phyloP scores from a whole-genome alignment of 129 eudicot genomes.

The Lonicera japonica region DNA sequence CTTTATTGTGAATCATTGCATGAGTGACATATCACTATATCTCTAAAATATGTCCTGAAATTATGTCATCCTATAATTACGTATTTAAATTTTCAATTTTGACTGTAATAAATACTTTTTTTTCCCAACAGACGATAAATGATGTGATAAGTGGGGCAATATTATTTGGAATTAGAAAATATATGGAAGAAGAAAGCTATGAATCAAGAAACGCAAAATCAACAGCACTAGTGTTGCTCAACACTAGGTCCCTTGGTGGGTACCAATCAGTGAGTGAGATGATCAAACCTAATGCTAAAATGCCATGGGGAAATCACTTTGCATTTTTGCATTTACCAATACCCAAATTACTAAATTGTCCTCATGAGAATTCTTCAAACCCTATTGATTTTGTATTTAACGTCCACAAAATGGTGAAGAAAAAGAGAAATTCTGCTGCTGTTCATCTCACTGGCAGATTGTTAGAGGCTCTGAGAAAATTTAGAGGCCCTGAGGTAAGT shows the following conservation, averaged over 20 bases:
- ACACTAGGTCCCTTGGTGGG: conserved; percentile 34
- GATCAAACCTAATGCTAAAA: conserved; percentile 17
- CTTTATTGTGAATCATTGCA: too few relatives aligned
- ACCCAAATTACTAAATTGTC: conserved; percentile 11
- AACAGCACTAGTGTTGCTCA: conserved; percentile 40
- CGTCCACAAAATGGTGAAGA: conserved; percentile 20
- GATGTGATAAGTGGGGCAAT: conserved; percentile 38
- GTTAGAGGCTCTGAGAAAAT: conserved; percentile 16
- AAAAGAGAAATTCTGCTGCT: conserved; percentile 29
- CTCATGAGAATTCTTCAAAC: neutral
- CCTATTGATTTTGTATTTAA: conserved; percentile 25
- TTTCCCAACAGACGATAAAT: conserved; percentile 30
- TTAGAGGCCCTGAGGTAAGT: conserved; percentile 38
- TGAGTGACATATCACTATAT: too few relatives aligned
- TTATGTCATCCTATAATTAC: too few relatives aligned
- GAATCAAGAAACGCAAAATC: conserved; percentile 13
- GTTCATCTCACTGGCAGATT: conserved; percentile 29
- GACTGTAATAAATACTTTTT: too few relatives aligned
- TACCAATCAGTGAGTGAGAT: conserved; percentile 39
- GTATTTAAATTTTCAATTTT: too few relatives aligned
- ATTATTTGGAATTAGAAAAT: conserved; percentile 32
- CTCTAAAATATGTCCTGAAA: too few relatives aligned
- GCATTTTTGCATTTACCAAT: conserved; percentile 28
- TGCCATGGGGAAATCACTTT: conserved; percentile 46
- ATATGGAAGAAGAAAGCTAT: conserved; percentile 26